Evolutionary conservation across 1,284 basidiomycete species (phyloP).

Genomic region (Wallemia mellicola): DNA sequence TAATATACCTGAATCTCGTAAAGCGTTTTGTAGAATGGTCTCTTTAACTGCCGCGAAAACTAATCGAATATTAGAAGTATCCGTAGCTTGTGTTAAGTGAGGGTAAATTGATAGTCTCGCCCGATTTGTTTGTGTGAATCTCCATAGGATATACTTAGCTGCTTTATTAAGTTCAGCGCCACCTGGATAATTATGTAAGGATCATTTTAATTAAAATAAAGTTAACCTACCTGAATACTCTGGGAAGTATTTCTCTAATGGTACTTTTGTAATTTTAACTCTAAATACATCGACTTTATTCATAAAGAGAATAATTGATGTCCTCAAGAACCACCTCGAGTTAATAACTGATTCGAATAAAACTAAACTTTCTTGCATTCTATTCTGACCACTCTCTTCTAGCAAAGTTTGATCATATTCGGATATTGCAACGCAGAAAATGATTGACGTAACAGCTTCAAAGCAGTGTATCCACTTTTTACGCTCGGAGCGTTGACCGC

Average conservation of each 20-base stretch:
- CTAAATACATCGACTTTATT: constrained; percentile 96
- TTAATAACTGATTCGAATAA: constrained; percentile 92
- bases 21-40: constrained; percentile 70
- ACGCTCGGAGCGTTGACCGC: constrained; percentile 72
- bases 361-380: constrained; percentile 75
- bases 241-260: constrained; percentile 65
- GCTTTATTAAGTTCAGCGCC: constrained; percentile 89
- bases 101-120: constrained; percentile 68
- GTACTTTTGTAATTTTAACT: constrained; percentile 56
- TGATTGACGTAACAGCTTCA: constrained; percentile 79
- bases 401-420: constrained; percentile 76
- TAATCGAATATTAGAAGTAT: constrained; percentile 36
- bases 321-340: constrained; percentile 83
- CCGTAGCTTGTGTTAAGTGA: constrained; percentile 33
- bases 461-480: constrained; percentile 95
- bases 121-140: constrained; percentile 82
- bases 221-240: constrained; percentile 38
- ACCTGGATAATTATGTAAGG: constrained; percentile 16
- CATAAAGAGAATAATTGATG: constrained; percentile 34
- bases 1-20: constrained; percentile 53
- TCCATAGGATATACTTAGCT: constrained; percentile 89
- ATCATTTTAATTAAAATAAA: neutral
- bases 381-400: constrained; percentile 50
- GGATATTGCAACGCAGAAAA: constrained; percentile 71
- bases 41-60: constrained; percentile 95